These are phyloP conservation scores for Phytopythium delawarense DNA, from an alignment of 352 stramenopile species.

Conservation along the genomic window DNA sequence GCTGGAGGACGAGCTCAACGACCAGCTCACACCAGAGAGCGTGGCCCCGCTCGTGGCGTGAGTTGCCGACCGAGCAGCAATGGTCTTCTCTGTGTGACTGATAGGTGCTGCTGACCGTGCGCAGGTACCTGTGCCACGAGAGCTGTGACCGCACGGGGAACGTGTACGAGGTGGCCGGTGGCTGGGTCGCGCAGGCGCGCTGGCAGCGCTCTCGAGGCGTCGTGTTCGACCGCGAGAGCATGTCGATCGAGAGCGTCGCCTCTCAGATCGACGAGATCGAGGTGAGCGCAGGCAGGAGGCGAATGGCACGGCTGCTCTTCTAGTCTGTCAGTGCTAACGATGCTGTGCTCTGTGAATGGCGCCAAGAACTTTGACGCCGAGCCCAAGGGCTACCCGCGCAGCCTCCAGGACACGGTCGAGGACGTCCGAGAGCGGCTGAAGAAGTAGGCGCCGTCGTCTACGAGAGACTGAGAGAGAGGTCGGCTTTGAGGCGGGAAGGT, in stretches of 20 bases:
- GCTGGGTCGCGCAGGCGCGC: slow-evolving; percentile 70
- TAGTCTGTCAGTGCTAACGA: neutral
- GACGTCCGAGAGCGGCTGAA: slow-evolving; percentile 37
- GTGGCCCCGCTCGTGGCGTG: slow-evolving; percentile 79
- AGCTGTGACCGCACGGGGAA: slow-evolving; percentile 64
- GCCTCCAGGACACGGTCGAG: slow-evolving; percentile 55
- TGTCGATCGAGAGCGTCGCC: slow-evolving; percentile 47
- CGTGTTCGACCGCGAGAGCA: slow-evolving; percentile 40
- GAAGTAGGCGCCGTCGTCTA: slow-evolving; percentile 2
- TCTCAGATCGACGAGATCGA: slow-evolving; percentile 53
- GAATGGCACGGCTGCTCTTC: neutral
- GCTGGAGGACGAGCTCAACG: slow-evolving; percentile 57
- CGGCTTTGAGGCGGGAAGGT: neutral
- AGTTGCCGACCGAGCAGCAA: slow-evolving; percentile 21
- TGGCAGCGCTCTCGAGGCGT: slow-evolving; percentile 72
- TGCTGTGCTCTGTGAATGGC: neutral
- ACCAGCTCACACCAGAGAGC: slow-evolving; percentile 66
- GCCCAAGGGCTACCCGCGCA: slow-evolving; percentile 52
- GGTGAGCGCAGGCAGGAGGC: slow-evolving; percentile 13
- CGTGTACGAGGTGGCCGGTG: slow-evolving; percentile 80
- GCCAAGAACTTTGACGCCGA: slow-evolving; percentile 53
- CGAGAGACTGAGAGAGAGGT: neutral
- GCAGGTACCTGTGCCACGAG: slow-evolving; percentile 79
- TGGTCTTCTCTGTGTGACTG: slow-evolving; percentile 1
- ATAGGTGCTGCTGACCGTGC: neutral